Conservation (phyloP, 2,329 filamentous ascomycete genomes). For the Ascochyta lentis region DNA sequence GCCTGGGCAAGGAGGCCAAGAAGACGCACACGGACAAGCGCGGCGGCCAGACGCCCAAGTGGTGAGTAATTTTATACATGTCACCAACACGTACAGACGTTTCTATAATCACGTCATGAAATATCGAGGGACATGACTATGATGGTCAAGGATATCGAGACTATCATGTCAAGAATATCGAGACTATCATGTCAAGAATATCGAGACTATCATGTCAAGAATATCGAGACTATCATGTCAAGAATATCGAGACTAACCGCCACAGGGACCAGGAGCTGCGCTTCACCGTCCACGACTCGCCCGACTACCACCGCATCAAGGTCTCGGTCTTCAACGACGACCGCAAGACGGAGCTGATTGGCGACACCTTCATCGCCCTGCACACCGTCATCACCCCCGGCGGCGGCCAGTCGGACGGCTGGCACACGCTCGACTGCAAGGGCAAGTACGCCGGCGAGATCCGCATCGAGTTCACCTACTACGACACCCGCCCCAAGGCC, state of each 20-base stretch:
- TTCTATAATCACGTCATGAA: no score
- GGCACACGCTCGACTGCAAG: slow-evolving; percentile 86
- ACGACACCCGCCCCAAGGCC: slow-evolving; percentile 83
- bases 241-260: slow-evolving; percentile 18
- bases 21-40: slow-evolving; percentile 94
- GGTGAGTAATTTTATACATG: slow-evolving; percentile 63
- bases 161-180: no score
- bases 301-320: slow-evolving; percentile 95
- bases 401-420: slow-evolving; percentile 91
- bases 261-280: slow-evolving; percentile 94
- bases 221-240: no score
- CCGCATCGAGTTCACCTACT: slow-evolving; percentile 93
- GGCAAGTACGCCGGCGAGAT: slow-evolving; percentile 97
- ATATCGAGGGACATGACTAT: no score
- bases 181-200: no score
- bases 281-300: slow-evolving; percentile 93
- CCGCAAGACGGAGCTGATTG: slow-evolving; percentile 95
- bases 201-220: no score
- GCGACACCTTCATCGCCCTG: slow-evolving; percentile 89
- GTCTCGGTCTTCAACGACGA: slow-evolving; percentile 98
- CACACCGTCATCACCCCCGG: slow-evolving; percentile 80
- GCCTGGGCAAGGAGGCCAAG: slow-evolving; percentile 94
- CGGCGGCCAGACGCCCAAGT: slow-evolving; percentile 93
- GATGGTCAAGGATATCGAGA: no score
- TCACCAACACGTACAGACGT: no score